Evolutionary conservation across 2,329 filamentous ascomycete species (phyloP).

Genomic region (Neurospora crassa): DNA sequence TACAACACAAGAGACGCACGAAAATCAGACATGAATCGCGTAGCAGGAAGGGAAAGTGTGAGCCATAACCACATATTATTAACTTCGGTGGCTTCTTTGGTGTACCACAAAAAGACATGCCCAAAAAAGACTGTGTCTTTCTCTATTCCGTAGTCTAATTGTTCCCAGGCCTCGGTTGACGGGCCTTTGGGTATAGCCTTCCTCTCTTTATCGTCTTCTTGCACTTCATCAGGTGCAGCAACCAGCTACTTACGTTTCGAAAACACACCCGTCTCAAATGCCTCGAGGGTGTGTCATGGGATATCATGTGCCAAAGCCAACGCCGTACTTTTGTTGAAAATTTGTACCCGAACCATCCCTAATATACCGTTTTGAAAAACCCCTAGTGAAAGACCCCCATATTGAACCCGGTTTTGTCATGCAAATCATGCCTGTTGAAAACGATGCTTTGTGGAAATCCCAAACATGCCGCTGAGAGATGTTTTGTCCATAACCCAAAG

Average conservation of each 20-base stretch:
- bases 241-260: constrained; percentile 14
- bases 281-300: constrained; percentile 22
- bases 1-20: neutral
- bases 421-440: constrained; percentile 23
- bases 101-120: neutral
- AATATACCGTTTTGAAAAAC: constrained; percentile 17
- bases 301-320: constrained; percentile 26
- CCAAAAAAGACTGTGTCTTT: neutral
- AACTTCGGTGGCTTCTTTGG: neutral
- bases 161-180: constrained; percentile 31
- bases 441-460: constrained; percentile 14
- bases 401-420: constrained; percentile 18
- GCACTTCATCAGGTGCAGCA: constrained; percentile 7
- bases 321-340: constrained; percentile 29
- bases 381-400: constrained; percentile 13
- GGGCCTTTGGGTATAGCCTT: constrained; percentile 23
- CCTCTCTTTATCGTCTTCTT: constrained; percentile 25
- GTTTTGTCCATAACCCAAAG: constrained; percentile 10
- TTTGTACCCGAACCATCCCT: constrained; percentile 21
- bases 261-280: constrained; percentile 24
- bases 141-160: constrained; percentile 7
- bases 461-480: constrained; percentile 13
- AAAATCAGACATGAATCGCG: neutral
- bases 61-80: neutral
- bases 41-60: neutral